Conservation (phyloP, 441 rosid species). For the Brassica hybrid region DNA sequence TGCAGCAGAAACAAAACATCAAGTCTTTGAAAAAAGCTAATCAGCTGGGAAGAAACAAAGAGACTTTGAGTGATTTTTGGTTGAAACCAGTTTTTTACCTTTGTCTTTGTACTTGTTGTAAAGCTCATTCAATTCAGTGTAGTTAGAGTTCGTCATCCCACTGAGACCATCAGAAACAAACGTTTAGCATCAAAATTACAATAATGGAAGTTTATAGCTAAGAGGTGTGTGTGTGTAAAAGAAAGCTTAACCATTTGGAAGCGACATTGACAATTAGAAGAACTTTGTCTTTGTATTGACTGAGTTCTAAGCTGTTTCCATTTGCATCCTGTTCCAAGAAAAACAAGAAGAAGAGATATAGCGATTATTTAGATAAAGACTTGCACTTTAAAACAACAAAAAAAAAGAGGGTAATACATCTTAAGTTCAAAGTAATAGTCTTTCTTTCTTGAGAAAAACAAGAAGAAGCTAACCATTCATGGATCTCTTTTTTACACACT, state of each 20-base stretch:
- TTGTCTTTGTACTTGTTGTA: slow-evolving; percentile 73
- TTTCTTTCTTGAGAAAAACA: background rate
- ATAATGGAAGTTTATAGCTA: background rate
- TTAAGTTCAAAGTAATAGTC: background rate
- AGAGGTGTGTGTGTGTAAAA: background rate
- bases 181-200: background rate
- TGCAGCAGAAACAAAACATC: slow-evolving; percentile 26
- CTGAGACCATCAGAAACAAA: slow-evolving; percentile 44
- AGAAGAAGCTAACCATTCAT: background rate
- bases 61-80: background rate
- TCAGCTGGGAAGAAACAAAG: background rate
- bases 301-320: slow-evolving; percentile 64
- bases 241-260: slow-evolving; percentile 66
- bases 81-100: slow-evolving; percentile 49
- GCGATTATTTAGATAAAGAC: no score
- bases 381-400: no score
- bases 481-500: background rate
- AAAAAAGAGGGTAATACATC: no score
- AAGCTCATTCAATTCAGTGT: slow-evolving; percentile 72
- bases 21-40: background rate
- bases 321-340: slow-evolving; percentile 60
- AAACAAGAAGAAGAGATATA: background rate
- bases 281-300: slow-evolving; percentile 72
- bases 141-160: slow-evolving; percentile 91
- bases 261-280: slow-evolving; percentile 89